These are phyloP conservation scores for Mytilinidion resinicola DNA, from an alignment of 495 filamentous ascomycete genomes.

Conservation along the genomic window DNA sequence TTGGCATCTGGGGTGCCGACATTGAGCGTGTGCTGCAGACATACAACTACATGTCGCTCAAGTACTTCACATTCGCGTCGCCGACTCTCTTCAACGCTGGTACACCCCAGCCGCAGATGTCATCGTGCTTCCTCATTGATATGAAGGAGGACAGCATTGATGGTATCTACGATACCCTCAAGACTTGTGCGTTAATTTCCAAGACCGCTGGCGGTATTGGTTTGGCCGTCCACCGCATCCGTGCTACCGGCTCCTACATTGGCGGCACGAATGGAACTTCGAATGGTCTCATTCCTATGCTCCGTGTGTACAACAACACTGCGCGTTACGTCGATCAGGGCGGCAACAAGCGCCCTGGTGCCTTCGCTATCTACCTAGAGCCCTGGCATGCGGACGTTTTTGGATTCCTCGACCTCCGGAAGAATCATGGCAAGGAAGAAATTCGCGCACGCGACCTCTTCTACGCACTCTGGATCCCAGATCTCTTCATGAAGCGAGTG, in stretches of 20 bases:
- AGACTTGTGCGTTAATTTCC: slow-evolving; percentile 99
- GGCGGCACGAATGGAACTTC: slow-evolving; percentile 94
- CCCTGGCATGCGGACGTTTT: slow-evolving; percentile 99
- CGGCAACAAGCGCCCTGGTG: slow-evolving; percentile 97
- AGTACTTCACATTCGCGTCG: slow-evolving; percentile 96
- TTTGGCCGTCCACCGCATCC: slow-evolving; percentile 90
- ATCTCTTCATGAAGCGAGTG: slow-evolving; percentile 99
- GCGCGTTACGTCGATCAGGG: slow-evolving; percentile 97
- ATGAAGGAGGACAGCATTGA: slow-evolving; percentile 99
- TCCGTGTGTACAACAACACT: slow-evolving; percentile 98
- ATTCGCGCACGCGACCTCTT: slow-evolving; percentile 94
- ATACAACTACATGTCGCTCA: slow-evolving; percentile 96
- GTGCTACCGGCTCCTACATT: slow-evolving; percentile 95
- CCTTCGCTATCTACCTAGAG: slow-evolving; percentile 98
- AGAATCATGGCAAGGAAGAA: slow-evolving; percentile 99
- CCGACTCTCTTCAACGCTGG: slow-evolving; percentile 97
- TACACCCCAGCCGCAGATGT: slow-evolving; percentile 85
- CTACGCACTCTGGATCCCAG: slow-evolving; percentile 96
- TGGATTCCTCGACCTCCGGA: slow-evolving; percentile 92
- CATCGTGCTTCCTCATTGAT: slow-evolving; percentile 95
- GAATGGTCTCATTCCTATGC: slow-evolving; percentile 96
- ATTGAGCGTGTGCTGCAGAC: slow-evolving; percentile 93
- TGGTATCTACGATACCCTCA: slow-evolving; percentile 97
- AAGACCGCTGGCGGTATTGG: slow-evolving; percentile 98
- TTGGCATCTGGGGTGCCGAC: slow-evolving; percentile 92